These are phyloP conservation scores for Lecanicillium sp. DNA, from an alignment of 2,329 filamentous ascomycete species.

Conservation along the genomic window DNA sequence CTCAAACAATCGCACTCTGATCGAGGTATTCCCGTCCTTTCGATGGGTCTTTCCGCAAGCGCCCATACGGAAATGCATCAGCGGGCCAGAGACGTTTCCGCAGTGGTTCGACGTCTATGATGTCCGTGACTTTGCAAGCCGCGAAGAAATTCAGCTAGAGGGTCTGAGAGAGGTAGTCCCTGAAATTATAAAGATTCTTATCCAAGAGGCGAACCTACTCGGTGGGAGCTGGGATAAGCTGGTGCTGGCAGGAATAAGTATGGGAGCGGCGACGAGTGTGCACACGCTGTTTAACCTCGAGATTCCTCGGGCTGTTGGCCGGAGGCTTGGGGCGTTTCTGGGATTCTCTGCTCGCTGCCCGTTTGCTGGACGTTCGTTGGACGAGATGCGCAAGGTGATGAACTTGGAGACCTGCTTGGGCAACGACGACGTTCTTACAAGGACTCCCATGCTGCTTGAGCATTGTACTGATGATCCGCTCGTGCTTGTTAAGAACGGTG, in stretches of 20 bases:
- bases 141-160: conserved; percentile 31
- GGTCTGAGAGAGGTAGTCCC: conserved; percentile 31
- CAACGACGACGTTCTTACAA: conserved; percentile 23
- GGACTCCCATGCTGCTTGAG: conserved; percentile 35
- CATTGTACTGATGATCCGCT: conserved; percentile 36
- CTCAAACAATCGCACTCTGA: conserved; percentile 24
- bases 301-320: conserved; percentile 10
- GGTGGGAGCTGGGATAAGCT: conserved; percentile 28
- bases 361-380: conserved; percentile 23
- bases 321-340: conserved; percentile 23
- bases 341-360: conserved; percentile 29
- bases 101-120: conserved; percentile 47
- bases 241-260: conserved; percentile 37
- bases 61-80: conserved; percentile 17
- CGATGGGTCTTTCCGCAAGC: conserved; percentile 43
- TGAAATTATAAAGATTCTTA: conserved; percentile 23
- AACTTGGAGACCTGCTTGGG: conserved; percentile 15
- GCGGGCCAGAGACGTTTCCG: conserved; percentile 17
- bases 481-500: conserved; percentile 28
- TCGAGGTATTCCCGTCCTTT: conserved; percentile 33
- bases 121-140: conserved; percentile 27
- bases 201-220: conserved; percentile 24
- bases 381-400: conserved; percentile 23
- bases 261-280: conserved; percentile 33
- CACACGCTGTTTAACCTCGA: conserved; percentile 28